Base-by-base conservation (phyloP, 495 filamentous ascomycete genomes). In the Neurospora tetrasperma region DNA sequence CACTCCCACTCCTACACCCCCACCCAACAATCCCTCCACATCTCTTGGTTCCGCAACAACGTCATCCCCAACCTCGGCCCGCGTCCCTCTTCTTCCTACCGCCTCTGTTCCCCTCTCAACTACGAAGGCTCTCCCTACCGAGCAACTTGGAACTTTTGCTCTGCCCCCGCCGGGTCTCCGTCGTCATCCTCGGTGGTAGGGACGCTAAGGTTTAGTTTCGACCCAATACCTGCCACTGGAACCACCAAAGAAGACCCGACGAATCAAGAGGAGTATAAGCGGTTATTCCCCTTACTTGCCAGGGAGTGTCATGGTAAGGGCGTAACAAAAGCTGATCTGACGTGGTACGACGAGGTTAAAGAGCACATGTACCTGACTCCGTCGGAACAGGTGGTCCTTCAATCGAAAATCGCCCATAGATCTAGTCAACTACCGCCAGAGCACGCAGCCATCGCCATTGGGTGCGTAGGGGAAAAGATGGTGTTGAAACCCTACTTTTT, bases 331-430 rank as follows among this genome's bases (percentile, higher is more conserved):
- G 54, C 54, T 0, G 54, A 66, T 38, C 3, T 66, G 5, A 66
- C 54, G 1, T 66, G 54, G 54, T 66, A 66, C 12, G 27, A 66
- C 0, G 54, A 66, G 1, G 54, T 35, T 4, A 18, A 66, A 18
- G 27, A 66, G 6, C 27, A 66, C 1, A 16, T 66, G 14, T 66
- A 66, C 27, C 1, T 66, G 27, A 0, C 12, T 0, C 20, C 10
- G 0, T 1, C 0, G 2, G 54, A 62, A 23, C 54, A 5, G 0
- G 48, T 23, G 0, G 23, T 16, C 4, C 23, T 59, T 0, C 5
- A 4, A 11, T 11, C 3, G 5, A 62, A 0, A 0, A 0, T 16
- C 7, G 3, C 18, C 1, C 14, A 27, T 0, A 27, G 54, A 0
- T 0, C 0, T 39, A 39, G 39, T 39, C 27, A 35, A 0, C 11